phyloP scores from a whole-genome alignment of 345 rosid species.

The Hevea brasiliensis region DNA sequence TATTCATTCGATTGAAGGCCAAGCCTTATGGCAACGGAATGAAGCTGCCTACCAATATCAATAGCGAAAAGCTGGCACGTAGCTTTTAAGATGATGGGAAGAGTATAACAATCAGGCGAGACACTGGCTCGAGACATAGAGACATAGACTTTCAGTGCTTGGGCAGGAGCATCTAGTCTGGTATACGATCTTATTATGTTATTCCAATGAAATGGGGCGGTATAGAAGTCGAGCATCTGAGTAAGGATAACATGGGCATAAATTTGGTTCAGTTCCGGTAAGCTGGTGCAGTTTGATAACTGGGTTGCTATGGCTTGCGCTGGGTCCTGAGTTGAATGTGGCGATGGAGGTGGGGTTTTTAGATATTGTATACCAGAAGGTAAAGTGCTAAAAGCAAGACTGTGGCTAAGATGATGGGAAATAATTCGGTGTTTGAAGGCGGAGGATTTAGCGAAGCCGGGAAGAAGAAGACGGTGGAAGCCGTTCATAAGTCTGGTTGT shows the following conservation, averaged over 20 bases:
- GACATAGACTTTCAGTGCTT: slow-evolving; percentile 44
- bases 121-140: slow-evolving; percentile 58
- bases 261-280: slow-evolving; percentile 45
- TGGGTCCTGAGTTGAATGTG: slow-evolving; percentile 33
- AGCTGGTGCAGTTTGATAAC: slow-evolving; percentile 45
- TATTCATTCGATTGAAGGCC: slow-evolving; percentile 59
- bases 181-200: slow-evolving; percentile 69
- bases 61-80: slow-evolving; percentile 40
- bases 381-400: slow-evolving; percentile 18
- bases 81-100: slow-evolving; percentile 70
- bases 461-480: slow-evolving; percentile 4
- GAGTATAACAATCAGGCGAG: slow-evolving; percentile 64
- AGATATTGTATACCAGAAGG: neutral
- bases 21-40: slow-evolving; percentile 49
- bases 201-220: slow-evolving; percentile 61
- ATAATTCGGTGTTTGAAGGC: slow-evolving; percentile 6
- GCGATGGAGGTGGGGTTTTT: neutral
- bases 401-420: slow-evolving; percentile 18
- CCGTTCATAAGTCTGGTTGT: neutral
- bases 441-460: neutral
- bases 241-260: slow-evolving; percentile 55
- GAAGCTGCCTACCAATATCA: slow-evolving; percentile 56
- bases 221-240: slow-evolving; percentile 37
- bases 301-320: slow-evolving; percentile 34
- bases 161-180: slow-evolving; percentile 50